Evolutionary conservation across 306 rosid genomes (phyloP), one percentile per base, ranked within the genome.

Genomic region (Dalbergia cochinchinensis): DNA sequence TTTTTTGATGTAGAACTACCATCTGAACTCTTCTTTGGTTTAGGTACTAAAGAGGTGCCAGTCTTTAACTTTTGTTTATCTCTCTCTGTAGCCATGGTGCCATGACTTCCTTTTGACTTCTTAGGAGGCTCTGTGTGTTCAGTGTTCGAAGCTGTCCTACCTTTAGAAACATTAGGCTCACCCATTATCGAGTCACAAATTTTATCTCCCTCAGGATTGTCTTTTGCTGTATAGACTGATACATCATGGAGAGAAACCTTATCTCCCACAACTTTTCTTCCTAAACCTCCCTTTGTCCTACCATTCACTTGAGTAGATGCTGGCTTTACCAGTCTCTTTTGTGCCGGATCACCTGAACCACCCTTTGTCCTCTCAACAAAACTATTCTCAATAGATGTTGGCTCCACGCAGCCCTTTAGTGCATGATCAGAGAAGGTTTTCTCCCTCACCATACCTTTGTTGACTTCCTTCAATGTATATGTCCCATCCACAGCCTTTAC

Each of bases 201-300:
- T 79, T 75, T 88, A 66, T 84, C 91, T 87, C 88, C 80, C 31
- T 13, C 78, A 76, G 71, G 73, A 45, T 86, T 86, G 60, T 77
- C 92, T 74, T 85, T 88, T 65, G 53, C 72, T 41, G 83, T 37
- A 83, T 22, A 68, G 81, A 35, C 76, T 69, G 78, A 60, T 60
- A 72, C 59, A 22, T 89, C 91, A 63, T 86, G 79, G 0, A 78
- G 47, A 11, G 83, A 82, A 74, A 73, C 89, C 60, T 87, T 86
- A 59, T 85, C 88, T 71, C 79, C 96, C 83, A 78, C 84, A 69
- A 78, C 82, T 85, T 89, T 92, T 74, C 88, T 89, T 65, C 81
- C 85, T 41, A 63, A 67, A 77, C 75, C 74, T 5, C 47, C 48
- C 75, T 78, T 69, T 26, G 65, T 53, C 75, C 50, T 26, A 55